These are phyloP conservation scores for Solanum tarapatanum DNA, from an alignment of 257 asterid species.

Conservation along the genomic window DNA sequence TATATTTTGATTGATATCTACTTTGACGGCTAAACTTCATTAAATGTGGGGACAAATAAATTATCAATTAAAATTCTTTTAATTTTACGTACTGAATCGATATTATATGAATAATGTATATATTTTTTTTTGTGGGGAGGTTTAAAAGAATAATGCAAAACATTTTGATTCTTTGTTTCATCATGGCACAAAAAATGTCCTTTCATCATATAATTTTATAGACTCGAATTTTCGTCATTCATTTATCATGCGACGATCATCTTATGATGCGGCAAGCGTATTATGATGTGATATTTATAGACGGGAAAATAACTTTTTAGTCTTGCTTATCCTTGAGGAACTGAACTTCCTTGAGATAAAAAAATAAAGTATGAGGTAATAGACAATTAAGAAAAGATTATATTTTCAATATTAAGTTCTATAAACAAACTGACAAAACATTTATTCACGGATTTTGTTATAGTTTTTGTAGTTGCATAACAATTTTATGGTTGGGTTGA, in stretches of 20 bases:
- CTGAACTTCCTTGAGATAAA: too few species aligned
- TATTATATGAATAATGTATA: not conserved
- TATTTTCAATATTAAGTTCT: too few species aligned
- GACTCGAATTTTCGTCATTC: too few species aligned
- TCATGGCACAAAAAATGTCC: not conserved
- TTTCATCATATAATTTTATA: too few species aligned
- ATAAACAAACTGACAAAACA: not conserved
- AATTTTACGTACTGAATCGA: not conserved
- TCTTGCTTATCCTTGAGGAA: not conserved
- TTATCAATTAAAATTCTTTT: rapidly evolving
- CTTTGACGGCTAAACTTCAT: not conserved
- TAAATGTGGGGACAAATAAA: not conserved
- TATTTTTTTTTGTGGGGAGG: not conserved
- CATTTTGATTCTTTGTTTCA: not conserved
- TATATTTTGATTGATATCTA: not conserved
- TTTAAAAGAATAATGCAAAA: not conserved
- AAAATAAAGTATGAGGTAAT: not conserved
- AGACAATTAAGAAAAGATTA: too few species aligned
- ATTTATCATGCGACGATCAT: too few species aligned
- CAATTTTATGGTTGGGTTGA: not conserved
- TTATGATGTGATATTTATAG: not conserved
- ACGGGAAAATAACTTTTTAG: too few species aligned
- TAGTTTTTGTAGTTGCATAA: too few species aligned
- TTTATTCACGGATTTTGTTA: too few species aligned
- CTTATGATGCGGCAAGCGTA: not conserved